Percentiles rank a stretch among this genome's conserved stretches.
Conservation (phyloP, 345 rosid genomes). For the Triadica sebifera region DNA sequence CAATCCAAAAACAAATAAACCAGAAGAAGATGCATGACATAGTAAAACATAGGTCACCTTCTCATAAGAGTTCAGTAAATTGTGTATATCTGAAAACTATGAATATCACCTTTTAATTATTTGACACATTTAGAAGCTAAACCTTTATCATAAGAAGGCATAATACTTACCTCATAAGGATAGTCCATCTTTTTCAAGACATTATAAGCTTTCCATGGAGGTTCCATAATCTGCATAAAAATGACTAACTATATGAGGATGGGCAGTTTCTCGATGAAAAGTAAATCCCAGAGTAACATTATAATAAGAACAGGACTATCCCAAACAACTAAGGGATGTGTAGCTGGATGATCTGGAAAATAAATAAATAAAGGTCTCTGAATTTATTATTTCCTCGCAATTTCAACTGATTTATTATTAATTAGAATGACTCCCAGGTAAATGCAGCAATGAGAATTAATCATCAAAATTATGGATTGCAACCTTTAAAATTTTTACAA, state of each 20-base stretch:
- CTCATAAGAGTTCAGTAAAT: no score
- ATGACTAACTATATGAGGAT: not conserved
- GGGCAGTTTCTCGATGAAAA: constrained; percentile 4
- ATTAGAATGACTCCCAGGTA: not conserved
- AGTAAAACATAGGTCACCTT: no score
- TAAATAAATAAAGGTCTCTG: not conserved
- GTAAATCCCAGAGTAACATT: not conserved
- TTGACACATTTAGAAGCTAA: not conserved
- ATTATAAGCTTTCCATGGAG: constrained; percentile 88
- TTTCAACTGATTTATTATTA: not conserved
- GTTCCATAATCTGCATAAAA: constrained; percentile 78
- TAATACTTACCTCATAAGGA: constrained; percentile 73
- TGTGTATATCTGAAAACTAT: not conserved
- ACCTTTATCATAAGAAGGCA: constrained; percentile 7
- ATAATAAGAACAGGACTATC: not conserved
- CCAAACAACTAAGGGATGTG: not conserved
- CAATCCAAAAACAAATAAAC: not conserved
- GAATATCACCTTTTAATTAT: not conserved
- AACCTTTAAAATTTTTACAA: not conserved
- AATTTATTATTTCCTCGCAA: not conserved
- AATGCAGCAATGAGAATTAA: not conserved
- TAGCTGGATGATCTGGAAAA: not conserved
- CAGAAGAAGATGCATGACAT: constrained; percentile 1
- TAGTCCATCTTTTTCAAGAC: constrained; percentile 85
- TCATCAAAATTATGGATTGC: not conserved